Conservation (phyloP, 2,329 filamentous ascomycete species). For the Macrophomina pseudophaseolina region DNA sequence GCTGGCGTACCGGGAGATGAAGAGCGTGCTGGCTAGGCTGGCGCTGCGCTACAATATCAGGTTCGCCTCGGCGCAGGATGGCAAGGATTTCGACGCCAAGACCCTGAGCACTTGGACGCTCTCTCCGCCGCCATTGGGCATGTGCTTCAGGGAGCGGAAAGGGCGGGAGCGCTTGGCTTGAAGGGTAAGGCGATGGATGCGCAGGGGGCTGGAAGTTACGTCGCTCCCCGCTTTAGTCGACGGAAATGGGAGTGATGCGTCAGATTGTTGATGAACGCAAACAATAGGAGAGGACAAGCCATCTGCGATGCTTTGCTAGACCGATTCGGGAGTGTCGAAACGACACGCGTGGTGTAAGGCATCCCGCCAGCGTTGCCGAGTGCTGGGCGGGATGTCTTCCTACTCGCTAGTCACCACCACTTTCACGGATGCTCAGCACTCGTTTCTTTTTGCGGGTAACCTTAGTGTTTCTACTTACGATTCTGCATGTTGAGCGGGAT, state of each 20-base stretch:
- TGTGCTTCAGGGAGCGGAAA: conserved; percentile 21
- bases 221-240: too few relatives aligned
- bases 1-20: conserved; percentile 71
- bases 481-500: too few relatives aligned
- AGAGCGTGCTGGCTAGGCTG: conserved; percentile 64
- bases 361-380: neutral
- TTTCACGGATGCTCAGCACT: neutral
- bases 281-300: too few relatives aligned
- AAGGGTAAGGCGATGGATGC: too few relatives aligned
- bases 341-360: neutral
- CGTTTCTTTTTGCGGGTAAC: too few relatives aligned
- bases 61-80: conserved; percentile 45
- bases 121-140: conserved; percentile 11
- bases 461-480: too few relatives aligned
- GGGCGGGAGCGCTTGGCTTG: neutral
- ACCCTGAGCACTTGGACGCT: conserved; percentile 40
- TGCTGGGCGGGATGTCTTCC: neutral
- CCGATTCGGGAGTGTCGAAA: too few relatives aligned
- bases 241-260: too few relatives aligned
- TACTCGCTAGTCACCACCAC: neutral
- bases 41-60: conserved; percentile 66
- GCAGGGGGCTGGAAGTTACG: too few relatives aligned
- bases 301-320: too few relatives aligned
- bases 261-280: too few relatives aligned
- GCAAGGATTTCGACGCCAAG: conserved; percentile 37